These are phyloP conservation scores for Populus hybrid DNA, from an alignment of 441 rosid genomes.

Conservation along the genomic window DNA sequence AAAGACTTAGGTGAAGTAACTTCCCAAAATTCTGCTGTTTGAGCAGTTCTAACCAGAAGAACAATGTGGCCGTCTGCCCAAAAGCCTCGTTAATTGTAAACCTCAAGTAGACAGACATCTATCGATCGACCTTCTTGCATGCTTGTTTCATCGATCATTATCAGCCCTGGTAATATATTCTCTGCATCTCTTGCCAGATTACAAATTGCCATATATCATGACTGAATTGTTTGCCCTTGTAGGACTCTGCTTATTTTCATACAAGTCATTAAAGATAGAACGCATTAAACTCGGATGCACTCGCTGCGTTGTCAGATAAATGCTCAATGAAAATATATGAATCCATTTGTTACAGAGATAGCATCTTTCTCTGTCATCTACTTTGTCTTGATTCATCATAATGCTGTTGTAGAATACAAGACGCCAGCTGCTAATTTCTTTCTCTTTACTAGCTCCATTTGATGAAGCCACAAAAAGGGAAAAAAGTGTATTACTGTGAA, in stretches of 20 bases:
- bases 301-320: neutral
- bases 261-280: neutral
- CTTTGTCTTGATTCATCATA: too few species aligned
- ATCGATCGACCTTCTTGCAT: neutral
- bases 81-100: neutral
- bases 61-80: neutral
- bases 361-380: too few species aligned
- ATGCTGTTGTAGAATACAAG: too few species aligned
- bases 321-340: neutral
- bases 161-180: neutral
- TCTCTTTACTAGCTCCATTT: too few species aligned
- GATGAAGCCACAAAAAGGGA: too few species aligned
- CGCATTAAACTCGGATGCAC: neutral
- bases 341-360: too few species aligned
- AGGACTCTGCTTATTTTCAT: neutral
- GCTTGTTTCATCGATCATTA: neutral
- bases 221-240: neutral
- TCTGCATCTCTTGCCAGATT: neutral
- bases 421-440: too few species aligned
- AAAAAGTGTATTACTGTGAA: too few species aligned
- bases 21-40: neutral
- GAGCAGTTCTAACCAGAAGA: neutral
- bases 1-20: conserved; percentile 12
- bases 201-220: neutral
- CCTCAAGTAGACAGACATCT: neutral